phyloP scores from a whole-genome alignment of 2,329 filamentous ascomycete species.

The Chrysosphaeria jannelii region DNA sequence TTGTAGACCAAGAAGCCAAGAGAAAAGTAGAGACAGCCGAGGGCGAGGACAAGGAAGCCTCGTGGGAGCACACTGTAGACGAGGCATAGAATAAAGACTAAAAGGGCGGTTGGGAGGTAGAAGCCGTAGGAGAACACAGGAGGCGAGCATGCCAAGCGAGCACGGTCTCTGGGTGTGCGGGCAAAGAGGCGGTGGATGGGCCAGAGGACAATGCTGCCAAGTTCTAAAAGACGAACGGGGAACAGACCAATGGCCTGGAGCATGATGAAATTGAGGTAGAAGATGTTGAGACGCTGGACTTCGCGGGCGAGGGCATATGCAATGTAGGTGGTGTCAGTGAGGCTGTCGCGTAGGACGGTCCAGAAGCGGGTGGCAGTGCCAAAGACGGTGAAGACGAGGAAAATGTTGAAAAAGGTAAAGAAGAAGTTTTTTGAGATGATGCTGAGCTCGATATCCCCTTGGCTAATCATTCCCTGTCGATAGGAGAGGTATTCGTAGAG shows the following conservation, averaged over 20 bases:
- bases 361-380: conserved; percentile 55
- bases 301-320: conserved; percentile 46
- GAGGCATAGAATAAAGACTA: conserved; percentile 83
- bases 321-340: conserved; percentile 53
- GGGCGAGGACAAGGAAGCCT: conserved; percentile 54
- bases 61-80: conserved; percentile 70
- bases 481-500: conserved; percentile 83
- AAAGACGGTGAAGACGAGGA: conserved; percentile 75
- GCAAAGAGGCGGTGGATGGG: conserved; percentile 51
- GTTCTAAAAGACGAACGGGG: conserved; percentile 70
- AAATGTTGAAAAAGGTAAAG: conserved; percentile 98
- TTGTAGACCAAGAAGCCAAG: conserved; percentile 80
- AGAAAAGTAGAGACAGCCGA: conserved; percentile 57
- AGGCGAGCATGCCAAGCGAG: conserved; percentile 51
- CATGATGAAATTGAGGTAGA: conserved; percentile 85
- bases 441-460: conserved; percentile 79
- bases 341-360: conserved; percentile 33
- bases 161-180: conserved; percentile 69
- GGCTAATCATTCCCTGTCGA: conserved; percentile 79
- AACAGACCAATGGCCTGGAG: conserved; percentile 83
- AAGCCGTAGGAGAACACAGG: conserved; percentile 88
- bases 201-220: conserved; percentile 60
- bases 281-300: conserved; percentile 42
- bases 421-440: conserved; percentile 97
- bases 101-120: conserved; percentile 69